phyloP scores from a whole-genome alignment of 2,329 filamentous ascomycete species.

The Penicillium sp. region DNA sequence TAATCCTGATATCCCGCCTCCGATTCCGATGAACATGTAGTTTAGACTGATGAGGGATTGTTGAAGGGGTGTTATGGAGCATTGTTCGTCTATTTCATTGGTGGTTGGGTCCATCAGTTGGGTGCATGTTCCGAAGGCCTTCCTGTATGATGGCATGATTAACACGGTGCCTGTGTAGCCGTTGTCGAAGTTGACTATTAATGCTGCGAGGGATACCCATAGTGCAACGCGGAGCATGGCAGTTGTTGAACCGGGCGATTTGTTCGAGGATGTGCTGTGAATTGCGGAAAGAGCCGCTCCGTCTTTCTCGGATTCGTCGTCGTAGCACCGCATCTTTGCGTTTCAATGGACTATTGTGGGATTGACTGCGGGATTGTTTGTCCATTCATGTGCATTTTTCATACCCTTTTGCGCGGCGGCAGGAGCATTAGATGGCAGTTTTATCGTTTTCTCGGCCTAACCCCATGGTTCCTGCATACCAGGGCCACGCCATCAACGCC shows the following conservation, averaged over 20 bases:
- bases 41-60: slow-evolving; percentile 30
- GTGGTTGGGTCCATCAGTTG: slow-evolving; percentile 14
- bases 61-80: slow-evolving; percentile 25
- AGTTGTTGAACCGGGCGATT: slow-evolving; percentile 10
- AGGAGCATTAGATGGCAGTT: background rate
- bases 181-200: slow-evolving; percentile 27
- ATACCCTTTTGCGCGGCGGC: background rate
- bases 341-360: background rate
- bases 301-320: slow-evolving; percentile 6
- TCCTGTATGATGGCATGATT: slow-evolving; percentile 27
- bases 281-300: background rate
- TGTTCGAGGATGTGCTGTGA: background rate
- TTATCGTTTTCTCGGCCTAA: background rate
- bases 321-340: slow-evolving; percentile 5
- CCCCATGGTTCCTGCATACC: slow-evolving; percentile 14
- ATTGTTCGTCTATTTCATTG: slow-evolving; percentile 10
- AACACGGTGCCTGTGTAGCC: slow-evolving; percentile 25
- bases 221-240: slow-evolving; percentile 23
- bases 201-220: slow-evolving; percentile 24
- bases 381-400: background rate
- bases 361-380: background rate
- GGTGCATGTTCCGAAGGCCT: slow-evolving; percentile 24
- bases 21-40: slow-evolving; percentile 28
- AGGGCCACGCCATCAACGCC: slow-evolving; percentile 11
- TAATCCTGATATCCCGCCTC: slow-evolving; percentile 21